phyloP scores from a whole-genome alignment of 129 eudicot species.

The Tagetes patula region DNA sequence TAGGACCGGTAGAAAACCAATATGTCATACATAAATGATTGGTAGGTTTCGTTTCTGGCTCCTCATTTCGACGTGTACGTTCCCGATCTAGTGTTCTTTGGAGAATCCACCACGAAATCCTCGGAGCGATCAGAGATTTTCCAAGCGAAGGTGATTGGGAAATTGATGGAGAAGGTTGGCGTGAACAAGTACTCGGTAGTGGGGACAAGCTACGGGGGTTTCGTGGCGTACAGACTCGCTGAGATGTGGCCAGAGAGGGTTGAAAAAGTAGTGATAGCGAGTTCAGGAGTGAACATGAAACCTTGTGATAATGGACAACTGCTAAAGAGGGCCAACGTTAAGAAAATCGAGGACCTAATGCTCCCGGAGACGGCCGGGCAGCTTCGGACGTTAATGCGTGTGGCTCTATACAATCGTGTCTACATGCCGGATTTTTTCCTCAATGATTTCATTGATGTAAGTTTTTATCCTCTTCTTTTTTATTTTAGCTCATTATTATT shows the following conservation, averaged over 20 bases:
- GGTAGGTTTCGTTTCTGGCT: conserved; percentile 37
- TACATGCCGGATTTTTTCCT: conserved; percentile 70
- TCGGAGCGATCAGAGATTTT: conserved; percentile 63
- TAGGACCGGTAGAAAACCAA: no score
- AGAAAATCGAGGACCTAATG: conserved; percentile 60
- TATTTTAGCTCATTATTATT: not conserved
- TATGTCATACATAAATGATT: no score
- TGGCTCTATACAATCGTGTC: conserved; percentile 34
- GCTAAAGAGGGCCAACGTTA: conserved; percentile 53
- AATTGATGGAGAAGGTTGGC: conserved; percentile 60
- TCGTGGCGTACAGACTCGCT: conserved; percentile 71
- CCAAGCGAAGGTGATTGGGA: conserved; percentile 51
- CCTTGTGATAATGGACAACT: conserved; percentile 46
- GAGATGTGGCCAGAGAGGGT: conserved; percentile 75
- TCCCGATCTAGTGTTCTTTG: conserved; percentile 75
- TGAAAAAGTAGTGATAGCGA: conserved; percentile 78
- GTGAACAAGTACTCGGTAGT: conserved; percentile 53
- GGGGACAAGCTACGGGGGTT: conserved; percentile 84
- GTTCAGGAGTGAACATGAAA: conserved; percentile 62
- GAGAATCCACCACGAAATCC: conserved; percentile 53
- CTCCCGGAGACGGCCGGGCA: conserved; percentile 59
- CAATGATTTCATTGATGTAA: conserved; percentile 60
- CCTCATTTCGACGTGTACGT: conserved; percentile 46
- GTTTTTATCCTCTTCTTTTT: not conserved
- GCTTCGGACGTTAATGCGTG: conserved; percentile 48